phyloP scores from a whole-genome alignment of 2,329 filamentous ascomycete species.

The Microcera coccophila region DNA sequence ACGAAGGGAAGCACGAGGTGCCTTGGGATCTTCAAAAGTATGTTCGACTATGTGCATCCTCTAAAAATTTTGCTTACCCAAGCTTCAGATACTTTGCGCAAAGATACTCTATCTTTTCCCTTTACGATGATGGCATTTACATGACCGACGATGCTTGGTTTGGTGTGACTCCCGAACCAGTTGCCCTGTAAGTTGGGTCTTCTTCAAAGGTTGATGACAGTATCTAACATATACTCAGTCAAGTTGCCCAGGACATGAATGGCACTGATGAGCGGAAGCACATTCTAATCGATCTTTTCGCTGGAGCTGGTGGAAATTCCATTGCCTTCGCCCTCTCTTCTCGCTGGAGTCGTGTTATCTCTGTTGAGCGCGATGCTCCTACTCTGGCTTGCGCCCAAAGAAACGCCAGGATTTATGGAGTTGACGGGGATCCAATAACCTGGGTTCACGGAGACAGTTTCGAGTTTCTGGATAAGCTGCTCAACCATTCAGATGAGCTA shows the following conservation, averaged over 20 bases:
- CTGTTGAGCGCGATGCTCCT: constrained; percentile 77
- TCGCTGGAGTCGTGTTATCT: constrained; percentile 79
- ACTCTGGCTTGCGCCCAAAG: constrained; percentile 87
- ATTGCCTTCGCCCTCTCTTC: constrained; percentile 87
- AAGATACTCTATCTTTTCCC: constrained; percentile 79
- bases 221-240: constrained; percentile 41
- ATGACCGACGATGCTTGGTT: constrained; percentile 97
- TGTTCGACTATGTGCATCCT: constrained; percentile 17
- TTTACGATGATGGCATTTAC: constrained; percentile 82
- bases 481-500: constrained; percentile 34
- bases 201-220: background rate
- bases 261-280: constrained; percentile 52
- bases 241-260: constrained; percentile 70
- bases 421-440: constrained; percentile 65
- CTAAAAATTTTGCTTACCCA: background rate
- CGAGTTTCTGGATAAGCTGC: constrained; percentile 55
- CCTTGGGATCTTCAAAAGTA: constrained; percentile 84
- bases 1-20: constrained; percentile 64
- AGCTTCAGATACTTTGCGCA: constrained; percentile 78
- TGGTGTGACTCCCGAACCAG: constrained; percentile 88
- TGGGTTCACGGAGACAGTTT: constrained; percentile 91
- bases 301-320: constrained; percentile 85
- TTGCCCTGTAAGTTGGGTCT: constrained; percentile 70
- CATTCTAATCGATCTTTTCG: constrained; percentile 82
- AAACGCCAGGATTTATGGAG: constrained; percentile 83